Percentiles rank a stretch among this genome's conserved stretches.
These are phyloP conservation scores for Fraxinus floribunda DNA, from an alignment of 305 asterid genomes.

Conservation along the genomic window DNA sequence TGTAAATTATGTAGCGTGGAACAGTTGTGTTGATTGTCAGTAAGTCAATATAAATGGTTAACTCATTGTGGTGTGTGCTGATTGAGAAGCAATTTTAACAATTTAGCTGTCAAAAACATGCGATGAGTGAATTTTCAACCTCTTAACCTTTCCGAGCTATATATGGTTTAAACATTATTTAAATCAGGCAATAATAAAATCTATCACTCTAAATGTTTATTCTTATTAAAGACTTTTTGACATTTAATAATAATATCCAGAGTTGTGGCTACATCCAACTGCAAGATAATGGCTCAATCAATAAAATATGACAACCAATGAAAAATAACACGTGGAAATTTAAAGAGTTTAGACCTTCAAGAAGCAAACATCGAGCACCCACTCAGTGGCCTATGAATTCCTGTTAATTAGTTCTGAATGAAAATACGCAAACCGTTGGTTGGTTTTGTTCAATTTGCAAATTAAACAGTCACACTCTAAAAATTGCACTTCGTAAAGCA, in stretches of 20 bases:
- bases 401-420: constrained; percentile 27
- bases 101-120: background rate
- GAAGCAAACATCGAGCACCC: constrained; percentile 60
- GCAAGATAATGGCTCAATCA: constrained; percentile 45
- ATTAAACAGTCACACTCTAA: constrained; percentile 65
- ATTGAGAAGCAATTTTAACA: background rate
- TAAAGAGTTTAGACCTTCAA: constrained; percentile 43
- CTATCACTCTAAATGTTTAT: too few relatives aligned
- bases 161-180: too few relatives aligned
- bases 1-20: background rate
- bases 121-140: background rate
- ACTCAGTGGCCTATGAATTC: constrained; percentile 65
- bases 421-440: constrained; percentile 12
- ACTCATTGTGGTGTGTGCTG: background rate
- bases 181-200: too few relatives aligned
- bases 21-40: background rate
- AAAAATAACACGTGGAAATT: background rate
- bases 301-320: background rate
- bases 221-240: too few relatives aligned
- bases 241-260: constrained; percentile 11
- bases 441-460: constrained; percentile 35
- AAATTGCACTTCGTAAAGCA: constrained; percentile 49
- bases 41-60: background rate
- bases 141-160: background rate
- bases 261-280: constrained; percentile 79